Percentiles rank a stretch among this genome's conserved stretches.
Evolutionary conservation across 495 filamentous ascomycete genomes (phyloP).

Genomic region (Parachaetomium inaequale): DNA sequence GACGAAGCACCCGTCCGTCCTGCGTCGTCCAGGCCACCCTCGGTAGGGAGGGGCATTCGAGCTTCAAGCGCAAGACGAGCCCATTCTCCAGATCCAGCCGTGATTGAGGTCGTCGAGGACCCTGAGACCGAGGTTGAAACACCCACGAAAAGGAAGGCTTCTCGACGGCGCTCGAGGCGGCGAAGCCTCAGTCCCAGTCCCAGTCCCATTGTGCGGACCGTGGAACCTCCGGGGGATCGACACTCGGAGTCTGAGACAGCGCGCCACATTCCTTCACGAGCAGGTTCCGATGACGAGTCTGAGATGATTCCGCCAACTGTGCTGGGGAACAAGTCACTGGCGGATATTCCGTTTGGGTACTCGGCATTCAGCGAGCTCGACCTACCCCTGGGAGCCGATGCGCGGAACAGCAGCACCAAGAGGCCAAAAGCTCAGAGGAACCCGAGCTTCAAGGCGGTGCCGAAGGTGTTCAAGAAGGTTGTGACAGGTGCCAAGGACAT

Average conservation of each 20-base stretch:
- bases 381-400: conserved; percentile 43
- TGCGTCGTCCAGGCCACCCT: conserved; percentile 31
- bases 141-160: conserved; percentile 25
- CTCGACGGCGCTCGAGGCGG: conserved; percentile 12
- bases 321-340: conserved; percentile 45
- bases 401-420: conserved; percentile 35
- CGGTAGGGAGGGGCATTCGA: conserved; percentile 19
- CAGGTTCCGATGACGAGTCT: conserved; percentile 27
- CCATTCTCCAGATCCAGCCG: conserved; percentile 45
- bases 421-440: conserved; percentile 44
- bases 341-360: conserved; percentile 54
- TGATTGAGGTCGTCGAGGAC: conserved; percentile 44
- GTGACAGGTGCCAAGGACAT: conserved; percentile 54
- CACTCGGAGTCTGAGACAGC: conserved; percentile 13
- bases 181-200: conserved; percentile 21
- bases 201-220: conserved; percentile 21
- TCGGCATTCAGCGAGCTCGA: conserved; percentile 59
- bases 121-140: conserved; percentile 31
- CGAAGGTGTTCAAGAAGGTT: conserved; percentile 54
- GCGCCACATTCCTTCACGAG: background rate
- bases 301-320: conserved; percentile 37
- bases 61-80: conserved; percentile 27
- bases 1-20: conserved; percentile 32
- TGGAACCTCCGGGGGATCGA: conserved; percentile 21
- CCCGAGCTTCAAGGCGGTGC: conserved; percentile 49